phyloP scores from a whole-genome alignment of 2,329 filamentous ascomycete genomes.

The Pezicula carpinea region DNA sequence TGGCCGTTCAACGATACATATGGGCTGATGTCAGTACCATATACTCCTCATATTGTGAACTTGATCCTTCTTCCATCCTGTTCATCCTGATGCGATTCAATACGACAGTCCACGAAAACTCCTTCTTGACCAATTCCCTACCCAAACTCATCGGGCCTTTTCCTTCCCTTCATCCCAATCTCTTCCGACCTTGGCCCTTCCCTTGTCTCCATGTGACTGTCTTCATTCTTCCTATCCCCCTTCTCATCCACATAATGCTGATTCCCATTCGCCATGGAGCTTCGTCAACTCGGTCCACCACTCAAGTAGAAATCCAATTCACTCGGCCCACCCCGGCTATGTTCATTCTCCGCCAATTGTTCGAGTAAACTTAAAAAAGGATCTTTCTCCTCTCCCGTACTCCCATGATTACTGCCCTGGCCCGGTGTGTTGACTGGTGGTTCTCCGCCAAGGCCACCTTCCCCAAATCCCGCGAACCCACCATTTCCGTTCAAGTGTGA shows the following conservation, averaged over 20 bases:
- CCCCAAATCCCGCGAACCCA: slow-evolving; percentile 36
- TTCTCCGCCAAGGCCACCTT: slow-evolving; percentile 35
- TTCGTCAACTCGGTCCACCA: slow-evolving; percentile 12
- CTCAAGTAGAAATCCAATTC: slow-evolving; percentile 75
- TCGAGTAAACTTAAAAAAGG: slow-evolving; percentile 76
- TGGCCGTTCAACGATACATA: too few species aligned
- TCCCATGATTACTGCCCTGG: slow-evolving; percentile 44
- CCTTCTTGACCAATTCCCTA: slow-evolving; percentile 10
- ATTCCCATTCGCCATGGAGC: neutral
- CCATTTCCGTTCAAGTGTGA: slow-evolving; percentile 47
- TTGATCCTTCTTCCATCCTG: too few species aligned
- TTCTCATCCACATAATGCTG: neutral
- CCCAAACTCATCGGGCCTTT: slow-evolving; percentile 11
- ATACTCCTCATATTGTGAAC: too few species aligned
- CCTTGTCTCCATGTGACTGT: too few species aligned
- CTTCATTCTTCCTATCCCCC: neutral
- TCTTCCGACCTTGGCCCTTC: neutral
- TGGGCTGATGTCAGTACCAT: too few species aligned
- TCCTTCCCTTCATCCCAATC: neutral
- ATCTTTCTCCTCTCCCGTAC: slow-evolving; percentile 65
- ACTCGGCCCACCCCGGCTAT: slow-evolving; percentile 60
- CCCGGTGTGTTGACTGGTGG: slow-evolving; percentile 38
- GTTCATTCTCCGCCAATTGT: slow-evolving; percentile 78
- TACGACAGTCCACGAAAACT: too few species aligned
- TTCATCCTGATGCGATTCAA: too few species aligned